Conservation (phyloP, 768 basidiomycete species). For the Boletus pseudopeckii region DNA sequence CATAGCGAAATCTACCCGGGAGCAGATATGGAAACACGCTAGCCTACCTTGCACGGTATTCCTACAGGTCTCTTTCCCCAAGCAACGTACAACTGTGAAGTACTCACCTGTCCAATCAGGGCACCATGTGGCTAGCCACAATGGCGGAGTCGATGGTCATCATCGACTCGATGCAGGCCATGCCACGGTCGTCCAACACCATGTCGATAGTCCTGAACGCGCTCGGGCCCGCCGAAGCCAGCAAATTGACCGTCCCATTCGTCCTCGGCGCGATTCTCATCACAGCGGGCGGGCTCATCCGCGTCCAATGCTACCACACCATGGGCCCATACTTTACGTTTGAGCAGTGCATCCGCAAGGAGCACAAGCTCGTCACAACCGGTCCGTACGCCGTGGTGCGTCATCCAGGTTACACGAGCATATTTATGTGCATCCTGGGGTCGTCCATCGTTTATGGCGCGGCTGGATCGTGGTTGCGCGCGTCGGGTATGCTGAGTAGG, state of each 20-base stretch:
- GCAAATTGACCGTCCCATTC: neutral
- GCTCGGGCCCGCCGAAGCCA: conserved; percentile 10
- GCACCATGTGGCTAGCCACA: neutral
- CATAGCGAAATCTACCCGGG: neutral
- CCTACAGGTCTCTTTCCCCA: neutral
- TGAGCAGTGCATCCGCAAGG: conserved; percentile 15
- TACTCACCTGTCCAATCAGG: neutral
- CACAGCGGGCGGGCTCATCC: conserved; percentile 1
- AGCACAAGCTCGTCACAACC: conserved; percentile 23
- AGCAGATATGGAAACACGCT: conserved; percentile 4
- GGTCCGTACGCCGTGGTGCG: conserved; percentile 29
- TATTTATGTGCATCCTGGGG: neutral
- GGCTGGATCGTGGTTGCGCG: neutral
- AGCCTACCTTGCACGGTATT: neutral
- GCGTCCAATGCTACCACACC: conserved; percentile 3
- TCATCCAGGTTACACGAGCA: conserved; percentile 26
- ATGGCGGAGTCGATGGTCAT: neutral
- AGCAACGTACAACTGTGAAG: neutral
- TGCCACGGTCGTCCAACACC: neutral
- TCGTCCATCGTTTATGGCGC: neutral
- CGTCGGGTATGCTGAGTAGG: neutral
- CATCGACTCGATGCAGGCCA: neutral
- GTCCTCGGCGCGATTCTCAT: conserved; percentile 6
- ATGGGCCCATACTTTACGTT: conserved; percentile 23
- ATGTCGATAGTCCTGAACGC: neutral